Evolutionary conservation across 2,329 filamentous ascomycete genomes (phyloP).

Genomic region (Pleurostoma richardsiae): DNA sequence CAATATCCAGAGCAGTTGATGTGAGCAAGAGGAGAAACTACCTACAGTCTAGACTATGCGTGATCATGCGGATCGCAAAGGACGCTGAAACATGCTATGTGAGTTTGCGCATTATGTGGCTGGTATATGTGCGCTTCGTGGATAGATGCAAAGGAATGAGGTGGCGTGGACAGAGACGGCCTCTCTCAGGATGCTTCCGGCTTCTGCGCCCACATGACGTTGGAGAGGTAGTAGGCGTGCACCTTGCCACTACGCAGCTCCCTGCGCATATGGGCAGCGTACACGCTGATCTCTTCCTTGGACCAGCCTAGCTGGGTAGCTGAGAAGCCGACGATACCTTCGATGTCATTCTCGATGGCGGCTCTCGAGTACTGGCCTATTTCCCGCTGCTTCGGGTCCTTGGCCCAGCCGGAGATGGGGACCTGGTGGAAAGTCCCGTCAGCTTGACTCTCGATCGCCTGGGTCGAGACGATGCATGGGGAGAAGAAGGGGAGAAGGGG

Average conservation of each 20-base stretch:
- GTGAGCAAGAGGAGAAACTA: no score
- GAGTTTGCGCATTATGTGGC: no score
- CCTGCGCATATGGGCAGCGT: slow-evolving; percentile 7
- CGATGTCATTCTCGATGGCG: slow-evolving; percentile 7
- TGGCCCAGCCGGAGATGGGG: slow-evolving; percentile 26
- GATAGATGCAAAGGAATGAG: no score
- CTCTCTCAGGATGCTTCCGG: neutral
- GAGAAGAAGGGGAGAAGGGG: neutral
- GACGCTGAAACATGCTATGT: no score
- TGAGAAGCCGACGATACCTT: slow-evolving; percentile 12
- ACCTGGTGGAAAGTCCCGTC: slow-evolving; percentile 12
- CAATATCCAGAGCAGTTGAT: no score
- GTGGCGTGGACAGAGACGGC: no score
- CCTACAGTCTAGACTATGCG: no score
- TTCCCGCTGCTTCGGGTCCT: slow-evolving; percentile 20
- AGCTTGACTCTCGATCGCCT: no score
- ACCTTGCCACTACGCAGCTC: slow-evolving; percentile 11
- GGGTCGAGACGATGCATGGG: no score
- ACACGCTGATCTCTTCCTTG: slow-evolving; percentile 10
- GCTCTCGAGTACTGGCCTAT: slow-evolving; percentile 13
- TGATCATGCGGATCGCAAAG: no score
- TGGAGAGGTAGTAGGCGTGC: slow-evolving; percentile 9
- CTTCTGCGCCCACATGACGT: slow-evolving; percentile 11
- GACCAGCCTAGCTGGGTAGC: slow-evolving; percentile 11
- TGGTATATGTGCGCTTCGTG: no score